Evolutionary conservation across 768 basidiomycete genomes (phyloP).

Genomic region (Cyathus striatus): DNA sequence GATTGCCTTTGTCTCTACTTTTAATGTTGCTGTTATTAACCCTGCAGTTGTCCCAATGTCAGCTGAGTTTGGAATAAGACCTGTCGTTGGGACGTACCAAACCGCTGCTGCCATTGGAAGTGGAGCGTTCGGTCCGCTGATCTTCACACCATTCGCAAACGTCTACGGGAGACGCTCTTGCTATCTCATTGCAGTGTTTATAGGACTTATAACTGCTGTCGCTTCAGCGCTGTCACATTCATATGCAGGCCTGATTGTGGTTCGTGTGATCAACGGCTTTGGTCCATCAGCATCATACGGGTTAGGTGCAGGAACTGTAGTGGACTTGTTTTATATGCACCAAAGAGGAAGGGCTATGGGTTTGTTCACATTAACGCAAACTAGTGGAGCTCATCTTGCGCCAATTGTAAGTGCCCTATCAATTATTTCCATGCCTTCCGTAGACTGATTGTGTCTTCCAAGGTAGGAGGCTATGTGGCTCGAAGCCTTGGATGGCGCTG

Average conservation of each 20-base stretch:
- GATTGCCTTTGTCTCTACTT: conserved; percentile 29
- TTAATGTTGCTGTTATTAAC: conserved; percentile 32
- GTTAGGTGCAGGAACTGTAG: conserved; percentile 33
- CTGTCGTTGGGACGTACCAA: conserved; percentile 34
- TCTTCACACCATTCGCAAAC: conserved; percentile 35
- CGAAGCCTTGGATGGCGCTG: conserved; percentile 32
- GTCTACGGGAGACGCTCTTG: conserved; percentile 32
- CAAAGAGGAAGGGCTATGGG: conserved; percentile 40
- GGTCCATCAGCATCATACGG: conserved; percentile 28
- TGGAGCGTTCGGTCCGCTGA: conserved; percentile 27
- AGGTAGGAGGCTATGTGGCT: conserved; percentile 34
- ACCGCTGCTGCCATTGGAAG: conserved; percentile 31
- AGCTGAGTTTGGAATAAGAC: conserved; percentile 27
- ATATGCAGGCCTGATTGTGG: conserved; percentile 25
- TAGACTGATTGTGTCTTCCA: background rate
- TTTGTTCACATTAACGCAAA: conserved; percentile 33
- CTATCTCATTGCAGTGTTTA: conserved; percentile 27
- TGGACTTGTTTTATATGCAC: conserved; percentile 28
- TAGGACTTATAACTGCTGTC: conserved; percentile 26
- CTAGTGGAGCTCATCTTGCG: conserved; percentile 35
- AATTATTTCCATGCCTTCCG: too few relatives aligned
- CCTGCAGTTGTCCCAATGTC: conserved; percentile 32
- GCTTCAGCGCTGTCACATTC: conserved; percentile 27
- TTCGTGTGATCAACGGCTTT: conserved; percentile 31
- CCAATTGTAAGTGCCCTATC: conserved; percentile 34